Evolutionary conservation across 1,284 basidiomycete species (phyloP).

Genomic region (Sporisorium exsertum): DNA sequence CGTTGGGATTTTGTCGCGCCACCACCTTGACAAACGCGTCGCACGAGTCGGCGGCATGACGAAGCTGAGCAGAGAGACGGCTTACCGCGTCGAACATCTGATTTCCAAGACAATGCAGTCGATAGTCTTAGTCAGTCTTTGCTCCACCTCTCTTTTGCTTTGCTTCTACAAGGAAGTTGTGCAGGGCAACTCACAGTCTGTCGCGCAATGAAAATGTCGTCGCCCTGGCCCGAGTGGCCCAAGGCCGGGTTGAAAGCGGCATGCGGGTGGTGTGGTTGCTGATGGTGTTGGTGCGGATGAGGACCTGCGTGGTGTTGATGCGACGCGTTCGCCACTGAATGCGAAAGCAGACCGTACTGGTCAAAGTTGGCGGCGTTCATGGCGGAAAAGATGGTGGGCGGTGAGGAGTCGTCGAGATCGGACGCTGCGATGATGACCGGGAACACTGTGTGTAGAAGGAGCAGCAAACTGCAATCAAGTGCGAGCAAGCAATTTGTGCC

Average conservation of each 20-base stretch:
- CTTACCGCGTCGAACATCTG: conserved; percentile 58
- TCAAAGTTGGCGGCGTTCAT: conserved; percentile 55
- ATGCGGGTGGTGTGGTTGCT: conserved; percentile 46
- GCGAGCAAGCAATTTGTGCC: background rate
- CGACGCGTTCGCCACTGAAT: conserved; percentile 41
- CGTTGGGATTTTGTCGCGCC: conserved; percentile 53
- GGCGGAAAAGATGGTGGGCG: conserved; percentile 49
- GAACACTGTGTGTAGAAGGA: background rate
- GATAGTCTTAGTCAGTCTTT: background rate
- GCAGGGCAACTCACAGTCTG: conserved; percentile 44
- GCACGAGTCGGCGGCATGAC: conserved; percentile 54
- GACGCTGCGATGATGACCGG: conserved; percentile 41
- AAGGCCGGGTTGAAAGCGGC: conserved; percentile 46
- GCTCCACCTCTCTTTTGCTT: background rate
- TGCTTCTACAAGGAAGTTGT: no score
- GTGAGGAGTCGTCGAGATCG: conserved; percentile 38
- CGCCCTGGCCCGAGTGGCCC: conserved; percentile 40
- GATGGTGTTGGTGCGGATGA: conserved; percentile 50
- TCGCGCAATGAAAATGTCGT: conserved; percentile 52
- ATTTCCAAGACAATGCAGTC: background rate
- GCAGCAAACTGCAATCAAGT: background rate
- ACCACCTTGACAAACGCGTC: conserved; percentile 58
- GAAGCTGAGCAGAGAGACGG: conserved; percentile 51
- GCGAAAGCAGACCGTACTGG: conserved; percentile 53
- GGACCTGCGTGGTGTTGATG: conserved; percentile 49